These are phyloP conservation scores for Geotrichum citri-aurantii DNA, from an alignment of 1,139 yeast species.

Conservation along the genomic window DNA sequence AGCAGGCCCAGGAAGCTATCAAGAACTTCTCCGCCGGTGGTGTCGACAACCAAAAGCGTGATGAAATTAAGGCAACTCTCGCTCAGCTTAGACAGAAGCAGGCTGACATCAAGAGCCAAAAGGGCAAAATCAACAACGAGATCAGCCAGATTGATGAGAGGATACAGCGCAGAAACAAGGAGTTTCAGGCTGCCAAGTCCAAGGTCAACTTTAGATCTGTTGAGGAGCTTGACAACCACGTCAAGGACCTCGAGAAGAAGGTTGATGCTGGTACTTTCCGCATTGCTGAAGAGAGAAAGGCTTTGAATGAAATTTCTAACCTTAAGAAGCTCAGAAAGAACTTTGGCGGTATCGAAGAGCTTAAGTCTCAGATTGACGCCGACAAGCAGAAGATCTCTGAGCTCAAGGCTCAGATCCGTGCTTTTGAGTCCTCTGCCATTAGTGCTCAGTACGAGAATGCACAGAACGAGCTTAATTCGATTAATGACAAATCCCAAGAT, in stretches of 20 bases:
- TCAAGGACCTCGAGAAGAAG: slow-evolving; percentile 53
- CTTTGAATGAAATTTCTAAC: slow-evolving; percentile 77
- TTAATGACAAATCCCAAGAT: slow-evolving; percentile 56
- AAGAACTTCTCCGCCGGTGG: slow-evolving; percentile 30
- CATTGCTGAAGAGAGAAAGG: slow-evolving; percentile 86
- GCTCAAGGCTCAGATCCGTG: slow-evolving; percentile 62
- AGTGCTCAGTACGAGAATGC: slow-evolving; percentile 50
- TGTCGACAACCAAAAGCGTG: slow-evolving; percentile 46
- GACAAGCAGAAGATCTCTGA: slow-evolving; percentile 74
- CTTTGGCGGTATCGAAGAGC: slow-evolving; percentile 65
- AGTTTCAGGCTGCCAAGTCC: slow-evolving; percentile 64
- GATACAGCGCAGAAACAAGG: slow-evolving; percentile 71
- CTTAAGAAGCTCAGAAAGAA: slow-evolving; percentile 80
- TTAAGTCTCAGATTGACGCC: slow-evolving; percentile 72
- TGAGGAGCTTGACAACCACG: slow-evolving; percentile 55
- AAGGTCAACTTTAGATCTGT: slow-evolving; percentile 64
- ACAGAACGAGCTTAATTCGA: slow-evolving; percentile 56
- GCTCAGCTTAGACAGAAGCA: slow-evolving; percentile 62
- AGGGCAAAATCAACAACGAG: slow-evolving; percentile 64
- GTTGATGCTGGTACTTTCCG: slow-evolving; percentile 82
- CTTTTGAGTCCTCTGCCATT: slow-evolving; percentile 57
- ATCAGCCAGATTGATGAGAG: slow-evolving; percentile 64
- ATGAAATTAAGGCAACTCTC: slow-evolving; percentile 59
- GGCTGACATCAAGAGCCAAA: slow-evolving; percentile 62
- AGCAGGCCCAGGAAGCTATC: slow-evolving; percentile 26